Conservation (phyloP, 768 basidiomycete genomes). For the Gloeostereum incarnatum region DNA sequence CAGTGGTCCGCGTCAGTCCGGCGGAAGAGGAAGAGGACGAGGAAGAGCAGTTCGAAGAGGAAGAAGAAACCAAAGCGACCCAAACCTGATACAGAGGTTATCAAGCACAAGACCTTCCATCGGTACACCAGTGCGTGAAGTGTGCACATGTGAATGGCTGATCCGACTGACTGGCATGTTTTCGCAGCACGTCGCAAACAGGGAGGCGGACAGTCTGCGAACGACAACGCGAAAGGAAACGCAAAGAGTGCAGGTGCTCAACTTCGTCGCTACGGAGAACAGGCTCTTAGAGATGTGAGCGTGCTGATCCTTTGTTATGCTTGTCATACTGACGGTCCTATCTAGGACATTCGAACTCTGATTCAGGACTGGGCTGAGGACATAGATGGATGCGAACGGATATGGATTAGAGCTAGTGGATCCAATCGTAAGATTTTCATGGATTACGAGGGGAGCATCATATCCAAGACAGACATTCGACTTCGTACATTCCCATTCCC, state of each 20-base stretch:
- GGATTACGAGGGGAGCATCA: conserved; percentile 75
- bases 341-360: conserved; percentile 83
- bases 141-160: background rate
- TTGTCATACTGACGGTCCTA: background rate
- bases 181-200: conserved; percentile 86
- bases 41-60: conserved; percentile 25
- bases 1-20: conserved; percentile 65
- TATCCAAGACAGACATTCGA: conserved; percentile 74
- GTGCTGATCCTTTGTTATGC: background rate
- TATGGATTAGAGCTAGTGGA: conserved; percentile 86
- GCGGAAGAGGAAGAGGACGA: conserved; percentile 32
- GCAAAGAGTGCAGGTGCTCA: conserved; percentile 93
- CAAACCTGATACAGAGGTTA: conserved; percentile 71
- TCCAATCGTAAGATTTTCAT: conserved; percentile 85
- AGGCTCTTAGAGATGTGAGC: conserved; percentile 75
- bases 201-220: conserved; percentile 87
- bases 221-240: conserved; percentile 88
- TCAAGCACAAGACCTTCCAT: conserved; percentile 94
- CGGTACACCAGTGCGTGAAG: conserved; percentile 85
- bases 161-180: too few species aligned
- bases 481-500: conserved; percentile 93
- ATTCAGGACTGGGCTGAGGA: conserved; percentile 84
- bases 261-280: conserved; percentile 92
- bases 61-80: conserved; percentile 55
- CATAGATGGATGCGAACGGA: conserved; percentile 74